These are phyloP conservation scores for Orbilia oligospora DNA, from an alignment of 2,329 filamentous ascomycete genomes.

Conservation along the genomic window DNA sequence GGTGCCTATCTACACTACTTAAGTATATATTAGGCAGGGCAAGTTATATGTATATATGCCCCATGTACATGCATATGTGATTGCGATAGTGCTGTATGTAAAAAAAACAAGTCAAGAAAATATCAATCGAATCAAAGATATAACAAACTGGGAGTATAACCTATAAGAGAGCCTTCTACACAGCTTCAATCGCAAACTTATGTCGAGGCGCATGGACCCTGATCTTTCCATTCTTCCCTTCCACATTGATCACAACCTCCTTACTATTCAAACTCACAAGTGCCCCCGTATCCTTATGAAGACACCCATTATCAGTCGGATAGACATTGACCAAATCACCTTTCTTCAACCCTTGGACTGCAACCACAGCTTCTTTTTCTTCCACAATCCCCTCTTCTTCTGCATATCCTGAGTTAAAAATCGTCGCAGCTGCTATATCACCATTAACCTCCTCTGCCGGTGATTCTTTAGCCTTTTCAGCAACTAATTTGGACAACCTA, in stretches of 20 bases:
- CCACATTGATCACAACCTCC: constrained; percentile 74
- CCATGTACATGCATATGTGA: too few relatives aligned
- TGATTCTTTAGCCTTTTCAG: constrained; percentile 67
- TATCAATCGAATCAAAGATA: too few relatives aligned
- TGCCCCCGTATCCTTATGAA: constrained; percentile 73
- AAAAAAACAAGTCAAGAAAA: too few relatives aligned
- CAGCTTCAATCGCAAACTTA: constrained; percentile 24
- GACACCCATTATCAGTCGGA: constrained; percentile 75
- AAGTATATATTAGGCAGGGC: too few relatives aligned
- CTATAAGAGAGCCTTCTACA: not conserved
- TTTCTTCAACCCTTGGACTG: constrained; percentile 71
- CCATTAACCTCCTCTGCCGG: constrained; percentile 70
- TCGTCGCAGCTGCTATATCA: constrained; percentile 70
- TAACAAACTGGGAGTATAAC: too few relatives aligned
- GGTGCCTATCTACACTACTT: too few relatives aligned
- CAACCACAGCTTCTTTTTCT: constrained; percentile 69
- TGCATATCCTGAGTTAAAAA: constrained; percentile 66
- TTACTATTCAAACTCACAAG: constrained; percentile 71
- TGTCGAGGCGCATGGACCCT: constrained; percentile 39
- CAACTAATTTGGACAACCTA: constrained; percentile 73
- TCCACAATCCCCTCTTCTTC: constrained; percentile 70
- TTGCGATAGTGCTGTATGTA: too few relatives aligned
- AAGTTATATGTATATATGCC: too few relatives aligned
- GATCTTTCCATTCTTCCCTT: constrained; percentile 33
- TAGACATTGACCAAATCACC: constrained; percentile 74